phyloP scores from a whole-genome alignment of 345 rosid species.

The Eucalyptus caleyi region DNA sequence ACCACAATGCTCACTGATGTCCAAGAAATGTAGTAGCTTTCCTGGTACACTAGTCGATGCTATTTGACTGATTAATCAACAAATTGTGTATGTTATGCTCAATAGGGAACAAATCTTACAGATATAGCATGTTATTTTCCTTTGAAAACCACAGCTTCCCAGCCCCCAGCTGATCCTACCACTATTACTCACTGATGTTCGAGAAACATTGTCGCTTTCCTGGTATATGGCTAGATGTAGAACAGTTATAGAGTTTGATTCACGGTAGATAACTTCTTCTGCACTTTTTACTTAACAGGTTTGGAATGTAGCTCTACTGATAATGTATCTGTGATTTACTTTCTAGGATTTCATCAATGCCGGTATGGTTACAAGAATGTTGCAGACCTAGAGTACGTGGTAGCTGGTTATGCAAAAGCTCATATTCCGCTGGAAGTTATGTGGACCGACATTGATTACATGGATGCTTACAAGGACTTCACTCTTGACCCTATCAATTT shows the following conservation, averaged over 20 bases:
- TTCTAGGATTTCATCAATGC: constrained; percentile 67
- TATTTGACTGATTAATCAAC: background rate
- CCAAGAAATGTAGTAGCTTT: background rate
- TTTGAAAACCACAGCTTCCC: background rate
- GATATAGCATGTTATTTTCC: background rate
- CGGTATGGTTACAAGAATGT: constrained; percentile 57
- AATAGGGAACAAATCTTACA: background rate
- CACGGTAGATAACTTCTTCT: background rate
- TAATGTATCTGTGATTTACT: background rate
- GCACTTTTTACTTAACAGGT: background rate
- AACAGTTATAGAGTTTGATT: background rate
- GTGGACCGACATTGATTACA: constrained; percentile 81
- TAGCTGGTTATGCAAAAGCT: constrained; percentile 57
- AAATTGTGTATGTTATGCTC: background rate
- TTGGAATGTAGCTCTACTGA: background rate
- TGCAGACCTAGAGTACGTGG: constrained; percentile 40
- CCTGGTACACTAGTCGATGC: background rate
- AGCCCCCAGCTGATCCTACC: background rate
- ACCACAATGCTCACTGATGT: background rate
- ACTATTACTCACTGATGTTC: background rate
- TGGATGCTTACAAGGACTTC: constrained; percentile 62
- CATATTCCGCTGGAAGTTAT: constrained; percentile 66
- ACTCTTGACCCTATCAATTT: constrained; percentile 61
- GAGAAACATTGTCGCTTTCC: background rate
- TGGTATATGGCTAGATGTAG: background rate